Evolutionary conservation across 2,329 filamentous ascomycete species (phyloP), one percentile per base, ranked within the genome.

Genomic region (Diaporthe longicolla): DNA sequence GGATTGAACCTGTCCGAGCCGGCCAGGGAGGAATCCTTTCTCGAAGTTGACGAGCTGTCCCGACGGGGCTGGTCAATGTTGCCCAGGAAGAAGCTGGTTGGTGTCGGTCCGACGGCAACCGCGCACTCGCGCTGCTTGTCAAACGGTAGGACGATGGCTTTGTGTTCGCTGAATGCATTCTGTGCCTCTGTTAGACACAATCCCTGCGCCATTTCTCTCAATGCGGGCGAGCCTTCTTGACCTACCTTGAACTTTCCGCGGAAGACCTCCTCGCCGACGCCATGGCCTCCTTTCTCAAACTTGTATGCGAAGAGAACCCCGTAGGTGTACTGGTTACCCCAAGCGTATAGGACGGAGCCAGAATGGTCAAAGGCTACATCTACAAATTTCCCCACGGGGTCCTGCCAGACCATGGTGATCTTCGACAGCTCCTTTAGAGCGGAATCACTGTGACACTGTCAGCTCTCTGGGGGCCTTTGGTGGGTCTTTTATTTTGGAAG

Each of bases 331-430:
- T 55, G 68, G 15, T 65, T 58, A 3, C 48, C 72, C 72, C 72
- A 73, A 9, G 72, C 66, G 8, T 73, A 73, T 2, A 73, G 29
- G 10, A 37, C 32, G 1, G n/a, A 71, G 48, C 72, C 72, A 2
- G 66, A 10, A 6, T 55, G 21, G 32, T 73, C 66, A 17, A 73
- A 73, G 15, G 37, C 45, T 19, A 73, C 21, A 8, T 70, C 57
- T 19, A 73, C 37, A 57, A 73, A 73, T 5, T 73, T 73, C 15
- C 57, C 61, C n/a, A 57, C n/a, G 3, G 32, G 21, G 11, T 59
- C n/a, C 8, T 29, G 26, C 32, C 29, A 57, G 2, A 32, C 37
- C 57, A 73, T 48, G 10, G 21, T 17, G n/a, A 71, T 65, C 29
- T 29, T 57, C 1, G 50, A 37, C 8, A 37, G 29, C 11, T 57